A percentile compares a stretch with the other conserved stretches of the same genome.
phyloP scores from a whole-genome alignment of 495 filamentous ascomycete species.

The Recurvomyces mirabilis region DNA sequence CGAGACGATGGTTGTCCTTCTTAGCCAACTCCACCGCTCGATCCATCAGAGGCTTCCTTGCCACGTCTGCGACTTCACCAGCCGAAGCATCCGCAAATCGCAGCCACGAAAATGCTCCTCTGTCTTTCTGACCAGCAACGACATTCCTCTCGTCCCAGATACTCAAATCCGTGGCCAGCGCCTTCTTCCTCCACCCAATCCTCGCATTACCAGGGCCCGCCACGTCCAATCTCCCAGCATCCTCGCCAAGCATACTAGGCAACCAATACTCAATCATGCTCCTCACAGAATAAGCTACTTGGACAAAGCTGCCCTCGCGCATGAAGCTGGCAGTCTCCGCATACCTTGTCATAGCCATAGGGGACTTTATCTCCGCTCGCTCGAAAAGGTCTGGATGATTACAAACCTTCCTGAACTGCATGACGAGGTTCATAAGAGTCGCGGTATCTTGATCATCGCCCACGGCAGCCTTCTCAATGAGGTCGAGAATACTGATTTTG shows the following conservation, averaged over 20 bases:
- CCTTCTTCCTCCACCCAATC: constrained; percentile 67
- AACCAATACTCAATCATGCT: constrained; percentile 75
- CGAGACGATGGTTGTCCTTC: constrained; percentile 35
- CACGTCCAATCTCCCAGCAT: constrained; percentile 64
- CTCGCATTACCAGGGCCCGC: constrained; percentile 60
- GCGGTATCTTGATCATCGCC: constrained; percentile 91
- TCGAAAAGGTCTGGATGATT: constrained; percentile 98
- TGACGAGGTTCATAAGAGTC: constrained; percentile 96
- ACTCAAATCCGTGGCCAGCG: constrained; percentile 68
- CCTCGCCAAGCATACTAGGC: constrained; percentile 65
- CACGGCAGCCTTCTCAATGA: constrained; percentile 91
- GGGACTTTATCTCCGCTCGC: constrained; percentile 79
- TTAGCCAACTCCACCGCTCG: constrained; percentile 48
- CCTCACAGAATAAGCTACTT: constrained; percentile 76
- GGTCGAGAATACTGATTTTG: constrained; percentile 96
- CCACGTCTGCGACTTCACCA: constrained; percentile 54
- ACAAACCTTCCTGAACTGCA: constrained; percentile 99
- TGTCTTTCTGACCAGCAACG: constrained; percentile 41
- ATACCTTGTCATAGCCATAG: constrained; percentile 69
- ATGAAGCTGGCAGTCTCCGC: constrained; percentile 92
- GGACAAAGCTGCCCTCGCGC: constrained; percentile 69
- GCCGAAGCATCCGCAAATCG: constrained; percentile 72
- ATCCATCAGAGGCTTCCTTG: constrained; percentile 50
- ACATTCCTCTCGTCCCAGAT: constrained; percentile 80
- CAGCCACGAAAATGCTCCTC: constrained; percentile 75